Percentiles rank a stretch among this genome's conserved stretches.
phyloP scores from a whole-genome alignment of 768 basidiomycete genomes.

The Lactarius hatsudake region DNA sequence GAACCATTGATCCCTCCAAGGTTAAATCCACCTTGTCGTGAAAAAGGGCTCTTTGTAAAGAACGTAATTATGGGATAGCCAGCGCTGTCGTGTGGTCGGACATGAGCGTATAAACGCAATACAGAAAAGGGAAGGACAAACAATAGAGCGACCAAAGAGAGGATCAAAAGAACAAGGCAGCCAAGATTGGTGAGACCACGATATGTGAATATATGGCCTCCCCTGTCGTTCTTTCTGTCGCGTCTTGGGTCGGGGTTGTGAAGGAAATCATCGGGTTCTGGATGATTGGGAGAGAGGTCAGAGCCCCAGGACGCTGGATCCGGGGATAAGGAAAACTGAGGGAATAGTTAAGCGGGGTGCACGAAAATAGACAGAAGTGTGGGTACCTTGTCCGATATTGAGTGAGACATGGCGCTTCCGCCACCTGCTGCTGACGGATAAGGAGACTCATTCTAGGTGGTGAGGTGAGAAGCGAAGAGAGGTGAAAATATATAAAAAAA shows the following conservation, averaged over 20 bases:
- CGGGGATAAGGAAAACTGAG: constrained; percentile 30
- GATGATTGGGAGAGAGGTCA: constrained; percentile 23
- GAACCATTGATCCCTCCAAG: constrained; percentile 47
- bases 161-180: constrained; percentile 31
- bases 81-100: constrained; percentile 29
- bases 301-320: constrained; percentile 36
- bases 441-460: constrained; percentile 28
- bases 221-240: constrained; percentile 34
- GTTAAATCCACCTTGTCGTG: constrained; percentile 41
- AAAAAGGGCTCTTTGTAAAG: constrained; percentile 28
- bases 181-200: constrained; percentile 44
- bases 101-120: neutral
- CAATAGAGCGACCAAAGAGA: constrained; percentile 21
- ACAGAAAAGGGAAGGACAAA: constrained; percentile 11
- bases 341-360: neutral
- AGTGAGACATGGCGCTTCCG: constrained; percentile 21
- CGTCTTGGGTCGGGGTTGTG: constrained; percentile 36
- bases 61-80: constrained; percentile 40
- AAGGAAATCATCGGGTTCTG: constrained; percentile 35
- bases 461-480: constrained; percentile 2
- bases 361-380: neutral
- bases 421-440: constrained; percentile 21
- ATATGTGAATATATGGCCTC: constrained; percentile 39
- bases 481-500: neutral
- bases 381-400: constrained; percentile 35